Evolutionary conservation across 805 yeast genomes (phyloP).

Genomic region (Maudiozyma barnettii): DNA sequence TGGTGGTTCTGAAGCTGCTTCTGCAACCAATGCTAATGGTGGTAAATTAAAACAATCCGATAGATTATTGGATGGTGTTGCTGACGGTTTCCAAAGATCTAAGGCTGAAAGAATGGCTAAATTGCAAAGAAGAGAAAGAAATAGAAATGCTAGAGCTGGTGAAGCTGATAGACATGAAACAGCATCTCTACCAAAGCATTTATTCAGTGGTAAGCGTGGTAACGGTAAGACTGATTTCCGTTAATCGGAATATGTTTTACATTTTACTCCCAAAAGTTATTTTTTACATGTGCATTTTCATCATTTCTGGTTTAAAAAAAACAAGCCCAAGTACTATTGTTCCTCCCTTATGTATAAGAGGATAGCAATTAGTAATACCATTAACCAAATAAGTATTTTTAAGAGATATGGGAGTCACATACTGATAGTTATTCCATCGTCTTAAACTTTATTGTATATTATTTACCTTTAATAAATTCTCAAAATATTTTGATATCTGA

Average conservation of each 20-base stretch:
- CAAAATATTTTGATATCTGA: neutral
- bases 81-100: constrained; percentile 68
- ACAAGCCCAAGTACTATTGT: no score
- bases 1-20: constrained; percentile 34
- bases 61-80: constrained; percentile 78
- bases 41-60: constrained; percentile 52
- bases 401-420: no score
- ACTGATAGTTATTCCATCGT: neutral
- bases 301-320: neutral
- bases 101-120: constrained; percentile 84
- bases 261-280: neutral
- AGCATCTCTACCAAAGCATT: constrained; percentile 83
- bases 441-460: constrained; percentile 3
- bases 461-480: constrained; percentile 1
- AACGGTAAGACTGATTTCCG: constrained; percentile 88
- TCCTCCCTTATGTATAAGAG: no score
- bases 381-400: no score
- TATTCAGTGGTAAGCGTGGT: constrained; percentile 95
- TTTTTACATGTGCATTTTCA: neutral
- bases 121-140: constrained; percentile 87
- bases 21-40: constrained; percentile 28
- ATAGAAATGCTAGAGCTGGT: constrained; percentile 85
- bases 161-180: constrained; percentile 90
- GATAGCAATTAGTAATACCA: no score
- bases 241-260: constrained; percentile 27